Percentiles rank a stretch among this genome's conserved stretches.
Evolutionary conservation across 2,329 filamentous ascomycete genomes (phyloP).

Genomic region (Monilinia aucupariae): DNA sequence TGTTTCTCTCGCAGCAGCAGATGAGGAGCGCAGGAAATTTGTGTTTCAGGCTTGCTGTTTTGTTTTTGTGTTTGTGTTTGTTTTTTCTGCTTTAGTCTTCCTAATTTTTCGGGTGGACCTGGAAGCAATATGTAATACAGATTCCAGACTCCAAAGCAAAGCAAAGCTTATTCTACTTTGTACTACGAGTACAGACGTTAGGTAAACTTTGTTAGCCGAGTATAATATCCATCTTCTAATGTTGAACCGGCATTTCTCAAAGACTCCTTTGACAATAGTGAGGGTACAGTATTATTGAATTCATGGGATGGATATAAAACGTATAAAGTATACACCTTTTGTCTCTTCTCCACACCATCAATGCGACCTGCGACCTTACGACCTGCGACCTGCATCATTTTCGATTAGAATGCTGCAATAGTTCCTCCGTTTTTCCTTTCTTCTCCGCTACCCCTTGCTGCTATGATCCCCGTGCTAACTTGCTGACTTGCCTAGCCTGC

Average conservation of each 20-base stretch:
- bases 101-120: not conserved
- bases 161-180: not conserved
- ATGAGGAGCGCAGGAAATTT: slow-evolving; percentile 12
- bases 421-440: not conserved
- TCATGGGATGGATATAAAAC: slow-evolving; percentile 1
- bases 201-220: slow-evolving; percentile 1
- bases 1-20: slow-evolving; percentile 8
- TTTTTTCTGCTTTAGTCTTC: not conserved
- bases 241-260: not conserved
- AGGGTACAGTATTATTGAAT: not conserved
- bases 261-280: not conserved
- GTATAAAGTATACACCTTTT: not conserved
- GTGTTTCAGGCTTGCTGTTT: slow-evolving; percentile 15
- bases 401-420: not conserved
- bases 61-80: too few species aligned
- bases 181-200: not conserved
- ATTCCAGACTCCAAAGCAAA: too few species aligned
- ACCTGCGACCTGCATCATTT: not conserved
- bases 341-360: not conserved
- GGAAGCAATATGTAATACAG: not conserved
- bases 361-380: too few species aligned
- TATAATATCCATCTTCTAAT: not conserved
- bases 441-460: not conserved
- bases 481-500: too few species aligned
- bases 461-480: not conserved